Conservation (phyloP, 495 filamentous ascomycete species). For the Aspergillus nidulans region DNA sequence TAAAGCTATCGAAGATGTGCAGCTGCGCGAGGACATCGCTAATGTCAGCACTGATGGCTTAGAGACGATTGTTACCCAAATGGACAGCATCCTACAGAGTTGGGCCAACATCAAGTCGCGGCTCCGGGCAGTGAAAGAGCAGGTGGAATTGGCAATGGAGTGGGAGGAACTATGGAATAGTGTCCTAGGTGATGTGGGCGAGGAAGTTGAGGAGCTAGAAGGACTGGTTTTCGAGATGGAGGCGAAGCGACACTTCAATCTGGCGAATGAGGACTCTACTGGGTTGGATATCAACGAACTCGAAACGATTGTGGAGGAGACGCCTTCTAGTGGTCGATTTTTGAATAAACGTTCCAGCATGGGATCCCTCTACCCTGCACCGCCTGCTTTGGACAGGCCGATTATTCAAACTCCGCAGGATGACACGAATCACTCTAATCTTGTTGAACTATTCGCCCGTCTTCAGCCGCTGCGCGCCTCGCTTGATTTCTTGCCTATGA, state of each 20-base stretch:
- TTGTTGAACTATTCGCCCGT: slow-evolving; percentile 84
- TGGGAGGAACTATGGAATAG: slow-evolving; percentile 97
- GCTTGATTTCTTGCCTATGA: slow-evolving; percentile 95
- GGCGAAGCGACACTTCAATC: slow-evolving; percentile 74
- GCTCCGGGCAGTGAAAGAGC: slow-evolving; percentile 72
- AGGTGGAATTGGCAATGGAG: slow-evolving; percentile 95
- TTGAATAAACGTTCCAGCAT: slow-evolving; percentile 64
- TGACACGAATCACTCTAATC: slow-evolving; percentile 67
- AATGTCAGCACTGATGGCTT: slow-evolving; percentile 64
- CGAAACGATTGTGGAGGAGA: slow-evolving; percentile 91
- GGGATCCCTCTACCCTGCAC: slow-evolving; percentile 50
- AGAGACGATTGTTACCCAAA: slow-evolving; percentile 69
- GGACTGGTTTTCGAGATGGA: slow-evolving; percentile 94
- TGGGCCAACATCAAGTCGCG: slow-evolving; percentile 77
- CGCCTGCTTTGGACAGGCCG: slow-evolving; percentile 53
- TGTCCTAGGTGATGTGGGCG: slow-evolving; percentile 87
- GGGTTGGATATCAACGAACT: slow-evolving; percentile 82
- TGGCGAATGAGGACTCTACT: slow-evolving; percentile 53
- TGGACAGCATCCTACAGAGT: slow-evolving; percentile 78
- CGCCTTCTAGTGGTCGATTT: slow-evolving; percentile 52
- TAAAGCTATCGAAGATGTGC: slow-evolving; percentile 81
- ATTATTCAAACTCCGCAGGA: slow-evolving; percentile 61
- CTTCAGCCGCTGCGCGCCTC: slow-evolving; percentile 94
- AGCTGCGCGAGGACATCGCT: slow-evolving; percentile 71
- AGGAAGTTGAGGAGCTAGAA: slow-evolving; percentile 80